Percentiles rank a stretch among this genome's conserved stretches.
Evolutionary conservation across 1,284 basidiomycete species (phyloP).

Genomic region (Ustilago shanxiensis): DNA sequence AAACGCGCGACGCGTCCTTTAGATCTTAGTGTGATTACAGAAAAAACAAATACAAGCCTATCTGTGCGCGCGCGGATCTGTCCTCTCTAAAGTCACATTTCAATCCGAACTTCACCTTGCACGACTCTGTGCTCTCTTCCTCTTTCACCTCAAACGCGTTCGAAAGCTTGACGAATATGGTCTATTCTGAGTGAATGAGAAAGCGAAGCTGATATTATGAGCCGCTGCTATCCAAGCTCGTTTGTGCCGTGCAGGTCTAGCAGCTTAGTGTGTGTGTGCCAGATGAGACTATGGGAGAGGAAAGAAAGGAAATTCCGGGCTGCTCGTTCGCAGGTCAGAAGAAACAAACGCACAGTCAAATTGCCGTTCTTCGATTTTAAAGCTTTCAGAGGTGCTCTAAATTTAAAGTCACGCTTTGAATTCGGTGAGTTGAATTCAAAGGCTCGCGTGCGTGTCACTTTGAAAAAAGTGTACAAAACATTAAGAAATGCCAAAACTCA

Average conservation of each 20-base stretch:
- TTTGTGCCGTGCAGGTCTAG: too few species aligned
- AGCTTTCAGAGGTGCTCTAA: conserved; percentile 1
- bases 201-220: too few species aligned
- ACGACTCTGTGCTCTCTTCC: not conserved
- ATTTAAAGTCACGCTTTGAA: not conserved
- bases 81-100: conserved; percentile 22
- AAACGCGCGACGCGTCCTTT: conserved; percentile 41
- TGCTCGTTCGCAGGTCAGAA: not conserved
- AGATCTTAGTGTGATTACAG: conserved; percentile 4
- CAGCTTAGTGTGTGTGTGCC: too few species aligned
- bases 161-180: too few species aligned
- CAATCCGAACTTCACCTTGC: not conserved
- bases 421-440: not conserved
- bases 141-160: not conserved
- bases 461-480: not conserved
- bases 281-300: not conserved
- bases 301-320: conserved; percentile 14
- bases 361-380: not conserved
- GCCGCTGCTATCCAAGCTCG: too few species aligned
- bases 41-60: conserved; percentile 6
- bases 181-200: too few species aligned
- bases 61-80: conserved; percentile 11
- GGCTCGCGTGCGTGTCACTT: conserved; percentile 9
- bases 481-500: not conserved
- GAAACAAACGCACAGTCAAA: not conserved